phyloP scores from a whole-genome alignment of 2,329 filamentous ascomycete species.

The Harringtonia aguacate region DNA sequence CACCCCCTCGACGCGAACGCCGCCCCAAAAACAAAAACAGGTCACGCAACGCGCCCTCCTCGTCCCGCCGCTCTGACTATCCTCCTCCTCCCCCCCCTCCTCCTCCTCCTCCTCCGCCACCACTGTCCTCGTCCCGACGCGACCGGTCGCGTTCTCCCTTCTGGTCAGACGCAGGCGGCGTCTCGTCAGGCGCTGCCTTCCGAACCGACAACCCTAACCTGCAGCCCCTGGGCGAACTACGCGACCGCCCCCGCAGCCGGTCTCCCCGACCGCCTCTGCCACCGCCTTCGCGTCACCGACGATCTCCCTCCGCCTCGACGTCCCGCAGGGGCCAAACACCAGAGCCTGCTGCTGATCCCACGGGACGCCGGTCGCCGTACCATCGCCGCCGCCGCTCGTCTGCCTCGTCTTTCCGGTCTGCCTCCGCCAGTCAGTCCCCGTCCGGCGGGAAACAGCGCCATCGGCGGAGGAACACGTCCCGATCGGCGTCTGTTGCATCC shows the following conservation, averaged over 20 bases:
- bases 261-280: constrained; percentile 1
- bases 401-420: neutral
- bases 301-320: constrained; percentile 13
- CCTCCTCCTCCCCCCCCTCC: neutral
- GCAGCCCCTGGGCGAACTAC: constrained; percentile 10
- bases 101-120: neutral
- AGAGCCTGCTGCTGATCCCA: neutral
- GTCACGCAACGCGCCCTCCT: constrained; percentile 10
- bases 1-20: neutral
- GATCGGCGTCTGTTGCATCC: constrained; percentile 22
- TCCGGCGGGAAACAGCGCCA: constrained; percentile 21
- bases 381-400: neutral
- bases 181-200: neutral
- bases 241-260: constrained; percentile 12
- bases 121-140: no score
- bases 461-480: constrained; percentile 27
- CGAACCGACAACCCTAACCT: constrained; percentile 11
- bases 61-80: constrained; percentile 11
- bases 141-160: constrained; percentile 17
- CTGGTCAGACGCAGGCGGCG: constrained; percentile 3
- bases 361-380: neutral
- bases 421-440: neutral
- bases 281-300: neutral
- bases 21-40: neutral
- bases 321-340: constrained; percentile 7